These are phyloP conservation scores for Nakazawaea siamensis DNA, from an alignment of 805 yeast genomes.

Conservation along the genomic window DNA sequence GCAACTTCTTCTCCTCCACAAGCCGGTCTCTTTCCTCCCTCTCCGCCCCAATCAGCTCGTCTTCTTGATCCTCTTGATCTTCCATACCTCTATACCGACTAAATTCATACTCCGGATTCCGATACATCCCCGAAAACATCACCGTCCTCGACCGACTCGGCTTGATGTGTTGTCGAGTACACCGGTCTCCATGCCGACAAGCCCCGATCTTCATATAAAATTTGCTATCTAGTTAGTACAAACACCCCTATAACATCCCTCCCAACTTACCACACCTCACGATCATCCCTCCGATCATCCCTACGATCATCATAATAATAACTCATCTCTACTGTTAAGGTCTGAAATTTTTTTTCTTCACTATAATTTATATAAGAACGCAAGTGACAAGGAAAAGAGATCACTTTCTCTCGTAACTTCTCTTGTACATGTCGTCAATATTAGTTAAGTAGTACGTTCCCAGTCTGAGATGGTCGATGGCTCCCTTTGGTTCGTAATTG, in stretches of 20 bases:
- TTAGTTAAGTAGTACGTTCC: constrained; percentile 82
- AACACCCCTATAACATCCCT: too few relatives aligned
- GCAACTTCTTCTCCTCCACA: constrained; percentile 2
- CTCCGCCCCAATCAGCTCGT: constrained; percentile 5
- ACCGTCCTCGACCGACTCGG: constrained; percentile 63
- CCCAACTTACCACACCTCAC: constrained; percentile 2
- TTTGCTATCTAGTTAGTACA: constrained; percentile 10
- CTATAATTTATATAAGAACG: background rate
- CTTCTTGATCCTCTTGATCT: constrained; percentile 2
- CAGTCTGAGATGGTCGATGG: constrained; percentile 55
- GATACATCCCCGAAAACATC: constrained; percentile 55
- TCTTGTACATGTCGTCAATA: constrained; percentile 83
- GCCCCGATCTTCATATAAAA: constrained; percentile 85
- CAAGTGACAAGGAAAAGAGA: background rate
- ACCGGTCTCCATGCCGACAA: constrained; percentile 86
- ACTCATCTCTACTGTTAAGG: too few relatives aligned
- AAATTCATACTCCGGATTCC: constrained; percentile 42
- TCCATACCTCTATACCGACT: constrained; percentile 25
- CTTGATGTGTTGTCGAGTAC: constrained; percentile 63
- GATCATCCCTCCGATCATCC: background rate
- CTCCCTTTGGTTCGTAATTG: constrained; percentile 71
- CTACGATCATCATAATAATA: too few relatives aligned
- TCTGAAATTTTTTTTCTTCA: background rate
- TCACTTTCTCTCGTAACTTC: constrained; percentile 46
- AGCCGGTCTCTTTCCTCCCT: background rate